phyloP scores from a whole-genome alignment of 2,329 filamentous ascomycete genomes.

The Neodidymelliopsis sp. region DNA sequence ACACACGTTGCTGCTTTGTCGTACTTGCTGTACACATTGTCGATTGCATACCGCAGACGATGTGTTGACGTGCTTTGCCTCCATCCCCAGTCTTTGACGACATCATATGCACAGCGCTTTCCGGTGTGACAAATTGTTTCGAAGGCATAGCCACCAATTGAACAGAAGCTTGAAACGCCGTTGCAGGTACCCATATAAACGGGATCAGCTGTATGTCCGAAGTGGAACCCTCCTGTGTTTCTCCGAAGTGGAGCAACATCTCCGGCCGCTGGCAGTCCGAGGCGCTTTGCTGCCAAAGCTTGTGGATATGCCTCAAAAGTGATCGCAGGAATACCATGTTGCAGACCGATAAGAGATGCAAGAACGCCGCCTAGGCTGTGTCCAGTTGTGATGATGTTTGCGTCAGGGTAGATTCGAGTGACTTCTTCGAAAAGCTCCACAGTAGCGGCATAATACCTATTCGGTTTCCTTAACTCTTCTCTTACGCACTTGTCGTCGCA shows the following conservation, averaged over 20 bases:
- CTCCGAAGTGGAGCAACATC: conserved; percentile 41
- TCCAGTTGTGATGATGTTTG: conserved; percentile 46
- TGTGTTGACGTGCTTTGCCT: conserved; percentile 44
- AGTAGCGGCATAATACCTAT: conserved; percentile 43
- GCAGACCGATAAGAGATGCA: conserved; percentile 44
- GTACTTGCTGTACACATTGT: conserved; percentile 46
- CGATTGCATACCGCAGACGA: conserved; percentile 44
- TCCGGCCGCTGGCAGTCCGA: conserved; percentile 41
- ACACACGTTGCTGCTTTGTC: conserved; percentile 43
- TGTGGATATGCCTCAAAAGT: conserved; percentile 49
- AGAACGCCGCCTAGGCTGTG: conserved; percentile 47
- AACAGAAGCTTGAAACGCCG: conserved; percentile 45
- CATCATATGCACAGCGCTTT: conserved; percentile 46
- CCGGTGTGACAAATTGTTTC: conserved; percentile 48
- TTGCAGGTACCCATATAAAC: conserved; percentile 50
- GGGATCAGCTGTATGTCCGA: conserved; percentile 47
- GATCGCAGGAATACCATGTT: conserved; percentile 42
- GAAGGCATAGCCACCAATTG: conserved; percentile 47
- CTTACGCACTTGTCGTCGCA: conserved; percentile 47
- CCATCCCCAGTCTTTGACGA: conserved; percentile 49
- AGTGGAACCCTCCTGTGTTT: conserved; percentile 47
- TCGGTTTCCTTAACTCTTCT: conserved; percentile 41
- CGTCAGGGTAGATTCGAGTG: conserved; percentile 41
- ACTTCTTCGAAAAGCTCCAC: conserved; percentile 46
- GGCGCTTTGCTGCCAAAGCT: conserved; percentile 43